Percentiles rank a stretch among this genome's conserved stretches.
Evolutionary conservation across 345 rosid genomes (phyloP).

Genomic region (thale cress (Arabidopsis thaliana)): TAIR10.1 NC_003076.8:15912001-15912500

Average conservation of each 20-base stretch:
- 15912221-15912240: constrained; percentile 88
- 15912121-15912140: constrained; percentile 36
- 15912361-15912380: constrained; percentile 22
- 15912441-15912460: constrained; percentile 37
- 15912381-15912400: constrained; percentile 1
- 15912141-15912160: constrained; percentile 73
- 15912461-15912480: constrained; percentile 38
- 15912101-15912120: constrained; percentile 30
- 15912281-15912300: constrained; percentile 97
- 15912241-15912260: constrained; percentile 66
- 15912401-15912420: constrained; percentile 7
- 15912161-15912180: constrained; percentile 78
- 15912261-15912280: constrained; percentile 69
- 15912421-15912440: background rate
- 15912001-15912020: constrained; percentile 74
- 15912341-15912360: constrained; percentile 14
- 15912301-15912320: constrained; percentile 83
- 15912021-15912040: constrained; percentile 76
- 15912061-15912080: constrained; percentile 43
- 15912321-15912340: constrained; percentile 41
- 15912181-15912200: constrained; percentile 76
- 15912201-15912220: constrained; percentile 85
- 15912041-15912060: constrained; percentile 44
- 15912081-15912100: constrained; percentile 23
- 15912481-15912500: constrained; percentile 44